Evolutionary conservation across 148 eudicot species (phyloP).

Genomic region (Persicaria maculosa): DNA sequence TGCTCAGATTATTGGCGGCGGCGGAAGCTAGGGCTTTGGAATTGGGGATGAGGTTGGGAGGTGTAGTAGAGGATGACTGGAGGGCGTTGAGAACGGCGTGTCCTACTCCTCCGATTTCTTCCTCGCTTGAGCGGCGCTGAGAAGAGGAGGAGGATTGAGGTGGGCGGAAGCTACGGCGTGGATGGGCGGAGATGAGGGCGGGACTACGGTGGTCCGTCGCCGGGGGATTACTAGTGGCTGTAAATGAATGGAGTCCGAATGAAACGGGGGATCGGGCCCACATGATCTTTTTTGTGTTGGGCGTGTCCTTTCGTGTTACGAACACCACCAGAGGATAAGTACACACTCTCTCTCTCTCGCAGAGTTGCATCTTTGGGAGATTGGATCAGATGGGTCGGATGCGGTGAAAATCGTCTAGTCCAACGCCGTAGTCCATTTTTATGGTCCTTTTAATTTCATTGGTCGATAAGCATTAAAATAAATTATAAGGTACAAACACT

Average conservation of each 20-base stretch:
- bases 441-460: too few species aligned
- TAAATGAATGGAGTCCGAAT: neutral
- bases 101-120: constrained; percentile 22
- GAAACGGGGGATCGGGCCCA: neutral
- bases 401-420: too few species aligned
- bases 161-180: neutral
- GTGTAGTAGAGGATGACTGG: constrained; percentile 13
- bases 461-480: too few species aligned
- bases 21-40: constrained; percentile 7
- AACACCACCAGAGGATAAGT: too few species aligned
- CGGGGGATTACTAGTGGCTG: neutral
- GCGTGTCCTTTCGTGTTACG: too few species aligned
- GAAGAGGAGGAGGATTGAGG: neutral
- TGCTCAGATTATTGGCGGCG: neutral
- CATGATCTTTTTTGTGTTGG: neutral
- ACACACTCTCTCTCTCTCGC: too few species aligned
- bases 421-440: too few species aligned
- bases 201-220: neutral
- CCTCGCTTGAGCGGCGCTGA: neutral
- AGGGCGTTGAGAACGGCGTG: constrained; percentile 20
- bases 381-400: too few species aligned
- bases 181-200: neutral
- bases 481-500: too few species aligned
- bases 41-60: neutral
- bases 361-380: too few species aligned